phyloP scores from a whole-genome alignment of 2,329 filamentous ascomycete species.

The Colletotrichum liriopes region DNA sequence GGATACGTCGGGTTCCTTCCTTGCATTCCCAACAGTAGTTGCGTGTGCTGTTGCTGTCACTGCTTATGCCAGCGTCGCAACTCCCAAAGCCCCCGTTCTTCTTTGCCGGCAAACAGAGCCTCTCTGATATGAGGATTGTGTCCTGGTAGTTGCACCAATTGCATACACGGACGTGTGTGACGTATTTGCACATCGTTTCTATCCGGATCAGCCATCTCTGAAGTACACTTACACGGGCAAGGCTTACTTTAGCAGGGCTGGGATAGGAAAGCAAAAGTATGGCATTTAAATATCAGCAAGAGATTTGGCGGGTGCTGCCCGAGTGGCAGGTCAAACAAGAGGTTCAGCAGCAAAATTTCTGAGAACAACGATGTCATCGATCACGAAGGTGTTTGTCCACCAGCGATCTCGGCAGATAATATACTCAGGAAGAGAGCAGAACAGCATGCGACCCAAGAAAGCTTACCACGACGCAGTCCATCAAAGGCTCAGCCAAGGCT shows the following conservation, averaged over 20 bases:
- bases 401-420: neutral
- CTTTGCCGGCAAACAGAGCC: constrained; percentile 50
- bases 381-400: too few species aligned
- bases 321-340: neutral
- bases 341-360: constrained; percentile 3
- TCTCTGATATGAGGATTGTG: constrained; percentile 57
- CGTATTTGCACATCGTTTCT: constrained; percentile 56
- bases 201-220: neutral
- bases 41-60: constrained; percentile 48
- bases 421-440: neutral
- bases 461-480: neutral
- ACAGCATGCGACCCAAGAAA: neutral
- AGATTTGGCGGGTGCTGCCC: neutral
- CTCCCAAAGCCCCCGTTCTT: constrained; percentile 54
- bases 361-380: neutral
- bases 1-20: constrained; percentile 45
- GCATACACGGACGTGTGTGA: constrained; percentile 55
- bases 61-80: constrained; percentile 53
- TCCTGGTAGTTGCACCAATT: constrained; percentile 53
- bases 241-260: neutral
- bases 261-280: neutral
- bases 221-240: too few species aligned
- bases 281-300: too few species aligned
- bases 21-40: constrained; percentile 57
- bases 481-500: neutral